These are phyloP conservation scores for Cardiospermum halicacabum DNA, from an alignment of 345 rosid genomes.

Conservation along the genomic window DNA sequence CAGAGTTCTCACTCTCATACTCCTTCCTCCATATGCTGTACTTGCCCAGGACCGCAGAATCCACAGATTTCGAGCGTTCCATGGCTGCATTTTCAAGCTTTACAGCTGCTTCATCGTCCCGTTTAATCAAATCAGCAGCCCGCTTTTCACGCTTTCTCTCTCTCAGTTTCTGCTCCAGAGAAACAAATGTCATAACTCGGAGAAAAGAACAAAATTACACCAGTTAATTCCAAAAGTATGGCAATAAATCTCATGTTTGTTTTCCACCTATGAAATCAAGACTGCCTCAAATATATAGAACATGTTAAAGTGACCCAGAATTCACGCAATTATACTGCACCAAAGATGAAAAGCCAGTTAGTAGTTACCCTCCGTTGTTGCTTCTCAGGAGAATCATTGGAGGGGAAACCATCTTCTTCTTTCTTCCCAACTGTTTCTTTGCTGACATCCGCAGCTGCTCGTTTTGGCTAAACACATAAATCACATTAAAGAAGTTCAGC, in stretches of 20 bases:
- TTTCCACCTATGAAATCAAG: neutral
- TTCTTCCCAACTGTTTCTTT: slow-evolving; percentile 35
- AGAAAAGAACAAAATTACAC: slow-evolving; percentile 5
- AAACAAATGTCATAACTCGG: slow-evolving; percentile 1
- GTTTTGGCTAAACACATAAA: slow-evolving; percentile 34
- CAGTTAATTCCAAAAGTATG: neutral
- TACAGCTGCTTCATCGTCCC: slow-evolving; percentile 61
- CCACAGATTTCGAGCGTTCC: slow-evolving; percentile 92
- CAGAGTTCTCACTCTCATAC: slow-evolving; percentile 80
- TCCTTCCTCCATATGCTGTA: slow-evolving; percentile 96
- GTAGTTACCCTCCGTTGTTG: slow-evolving; percentile 66
- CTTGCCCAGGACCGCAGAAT: slow-evolving; percentile 90
- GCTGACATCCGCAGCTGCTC: slow-evolving; percentile 26
- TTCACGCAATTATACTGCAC: neutral
- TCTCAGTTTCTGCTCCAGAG: slow-evolving; percentile 68
- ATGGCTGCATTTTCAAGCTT: slow-evolving; percentile 95
- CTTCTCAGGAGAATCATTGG: slow-evolving; percentile 59
- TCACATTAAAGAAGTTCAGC: slow-evolving; percentile 4
- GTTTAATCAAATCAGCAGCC: slow-evolving; percentile 63
- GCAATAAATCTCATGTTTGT: slow-evolving; percentile 2
- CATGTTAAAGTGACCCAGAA: neutral
- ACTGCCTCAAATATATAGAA: slow-evolving; percentile 6
- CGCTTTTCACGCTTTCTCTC: slow-evolving; percentile 78
- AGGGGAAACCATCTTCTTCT: slow-evolving; percentile 40
- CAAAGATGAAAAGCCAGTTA: slow-evolving; percentile 14